Base-by-base conservation (phyloP, 202 grass and related monocot genomes). In the Digitaria exilis region DNA sequence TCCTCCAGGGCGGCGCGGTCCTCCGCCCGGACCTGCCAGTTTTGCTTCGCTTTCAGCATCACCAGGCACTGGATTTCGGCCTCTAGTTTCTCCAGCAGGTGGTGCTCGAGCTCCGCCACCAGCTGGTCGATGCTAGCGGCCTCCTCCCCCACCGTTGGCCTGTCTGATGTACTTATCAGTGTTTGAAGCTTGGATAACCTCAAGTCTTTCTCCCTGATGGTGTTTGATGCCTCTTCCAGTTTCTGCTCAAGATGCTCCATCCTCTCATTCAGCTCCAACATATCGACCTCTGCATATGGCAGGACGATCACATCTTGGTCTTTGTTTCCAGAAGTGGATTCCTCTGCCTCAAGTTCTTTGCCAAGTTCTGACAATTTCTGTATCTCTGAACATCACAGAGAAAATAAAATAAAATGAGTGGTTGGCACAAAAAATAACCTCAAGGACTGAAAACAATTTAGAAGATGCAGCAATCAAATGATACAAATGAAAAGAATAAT, bases 1-100 rank as follows among this genome's bases (percentile, higher is more conserved):
- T 94, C 92, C 52, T 91, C 74, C 67, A 90, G 10, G 48, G 89
- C 79, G 17, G 75, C 75, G 55, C 70, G 87, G 44, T 94, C 92
- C 80, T 88, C 92, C 30, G 71, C 67, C 9, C 57, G 65, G 46
- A 88, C 48, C 85, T 80, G 72, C 87, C 92, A 94, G 21, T 25
- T 94, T 54, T 88, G 85, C 22, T 82, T 86, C 0, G 89, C 54
- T 59, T 85, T 92, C 84, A 42, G 37, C 85, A 94, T 88, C 43
- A 94, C 72, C 29, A 92, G 9, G 5, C 57, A 92, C 43, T 86
- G 79, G 25, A 92, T 82, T 45, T 94, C 92, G 39, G 87, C 79
- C 43, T 92, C 71, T 29, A 94, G 69, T 39, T 86, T 86, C 59
- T 89, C 90, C 82, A 69, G 51, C 43, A 94, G 82, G 17, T 88